A percentile compares a stretch with the other conserved stretches of the same genome.
These are phyloP conservation scores for Vitrella brassicaformis DNA, from an alignment of 73 alveolate species.

Conservation along the genomic window DNA sequence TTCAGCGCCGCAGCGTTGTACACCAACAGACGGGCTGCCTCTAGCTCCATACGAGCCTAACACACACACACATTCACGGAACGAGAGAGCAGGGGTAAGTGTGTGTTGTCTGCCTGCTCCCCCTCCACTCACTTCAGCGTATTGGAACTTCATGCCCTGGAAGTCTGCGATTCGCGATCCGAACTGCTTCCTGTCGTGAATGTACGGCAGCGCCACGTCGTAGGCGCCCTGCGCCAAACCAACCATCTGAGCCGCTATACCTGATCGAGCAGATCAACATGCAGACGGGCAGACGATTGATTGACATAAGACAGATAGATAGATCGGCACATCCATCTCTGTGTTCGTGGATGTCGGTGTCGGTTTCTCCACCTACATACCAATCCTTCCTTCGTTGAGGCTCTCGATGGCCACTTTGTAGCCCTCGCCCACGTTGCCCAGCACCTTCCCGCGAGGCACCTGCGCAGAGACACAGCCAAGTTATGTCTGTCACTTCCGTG, in stretches of 20 bases:
- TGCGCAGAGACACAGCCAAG: not conserved
- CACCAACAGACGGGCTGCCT: slow-evolving; percentile 34
- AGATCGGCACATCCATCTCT: too few relatives aligned
- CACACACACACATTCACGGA: not conserved
- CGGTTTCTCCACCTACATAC: not conserved
- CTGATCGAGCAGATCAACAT: not conserved
- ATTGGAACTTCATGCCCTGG: slow-evolving; percentile 23
- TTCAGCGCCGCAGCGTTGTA: slow-evolving; percentile 33
- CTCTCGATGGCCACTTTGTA: slow-evolving; percentile 33
- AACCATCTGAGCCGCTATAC: slow-evolving; percentile 40
- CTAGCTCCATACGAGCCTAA: slow-evolving; percentile 10
- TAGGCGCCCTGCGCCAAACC: slow-evolving; percentile 15
- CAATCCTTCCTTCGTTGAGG: slow-evolving; percentile 11
- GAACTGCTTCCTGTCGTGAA: slow-evolving; percentile 12
- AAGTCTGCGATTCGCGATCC: slow-evolving; percentile 23
- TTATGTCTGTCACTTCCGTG: not conserved
- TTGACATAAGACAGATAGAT: too few relatives aligned
- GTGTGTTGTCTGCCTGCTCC: not conserved
- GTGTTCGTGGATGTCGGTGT: too few relatives aligned
- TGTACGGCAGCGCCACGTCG: not conserved
- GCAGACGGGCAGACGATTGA: too few relatives aligned
- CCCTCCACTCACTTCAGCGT: not conserved
- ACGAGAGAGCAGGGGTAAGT: not conserved
- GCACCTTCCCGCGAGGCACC: not conserved
- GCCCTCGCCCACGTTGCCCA: slow-evolving; percentile 25